Evolutionary conservation across 2,329 filamentous ascomycete species (phyloP), one percentile per base, ranked within the genome.

Genomic region (Fusarium vanettenii): DNA sequence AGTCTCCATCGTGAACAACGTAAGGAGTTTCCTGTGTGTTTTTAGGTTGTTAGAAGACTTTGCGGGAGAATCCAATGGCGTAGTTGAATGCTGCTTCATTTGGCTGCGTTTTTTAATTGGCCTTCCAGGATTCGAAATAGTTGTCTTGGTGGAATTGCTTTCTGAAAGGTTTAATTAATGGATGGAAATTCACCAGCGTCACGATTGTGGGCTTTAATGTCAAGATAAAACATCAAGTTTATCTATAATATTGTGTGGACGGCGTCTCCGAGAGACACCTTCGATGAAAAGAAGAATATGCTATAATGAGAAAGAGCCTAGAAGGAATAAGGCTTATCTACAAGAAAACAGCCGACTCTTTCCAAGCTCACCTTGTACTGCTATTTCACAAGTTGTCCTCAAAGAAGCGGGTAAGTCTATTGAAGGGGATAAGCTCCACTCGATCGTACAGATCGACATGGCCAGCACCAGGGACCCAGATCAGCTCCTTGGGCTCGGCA

Each of bases 391-490:
- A 25, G 43, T 25, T 45, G 4, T 45, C 20, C 20, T 45, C 20
- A 45, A 55, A 55, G 48, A 55, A 55, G 16, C 11, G 48, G 11
- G 48, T 20, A 31, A 55, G 76, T 63, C 71, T 80, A 9, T 63
- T 70, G 22, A 82, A 83, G 7, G 81, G 81, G 25, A 83, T 83
- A 18, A 84, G 78, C 4, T 80, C 80, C 2, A 79, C 75, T 2
- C 81, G 81, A 69, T 84, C 82, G 39, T 84, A 84, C 5, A 84
- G 74, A 45, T 84, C 82, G 3, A 81, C 81, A 56, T 84, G 82
- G 3, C 81, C 80, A 10, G 81, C 79, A 2, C 79, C 75, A 0
- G 78, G 56, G 0, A 84, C 66, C 80, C 79, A 82, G 8, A 80
- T 9, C 56, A 84, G 39, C 70, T 84, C 82, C 74, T 84, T 84